These are phyloP conservation scores for Boletus sensibilis DNA, from an alignment of 768 basidiomycete genomes.

Conservation along the genomic window DNA sequence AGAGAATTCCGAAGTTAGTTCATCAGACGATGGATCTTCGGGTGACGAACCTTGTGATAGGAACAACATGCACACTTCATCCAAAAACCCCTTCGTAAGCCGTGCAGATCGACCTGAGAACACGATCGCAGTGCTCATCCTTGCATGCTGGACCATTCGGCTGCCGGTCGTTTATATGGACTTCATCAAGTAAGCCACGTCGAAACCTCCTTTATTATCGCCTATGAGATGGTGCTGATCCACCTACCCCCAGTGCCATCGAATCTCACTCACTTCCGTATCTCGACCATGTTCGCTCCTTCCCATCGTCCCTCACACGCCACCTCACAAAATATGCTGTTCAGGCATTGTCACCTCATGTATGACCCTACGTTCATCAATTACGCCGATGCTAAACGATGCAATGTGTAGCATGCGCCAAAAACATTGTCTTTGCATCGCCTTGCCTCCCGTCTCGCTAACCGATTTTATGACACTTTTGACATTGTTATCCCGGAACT, in stretches of 20 bases:
- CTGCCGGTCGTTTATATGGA: conserved; percentile 76
- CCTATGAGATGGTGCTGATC: conserved; percentile 5
- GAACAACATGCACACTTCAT: conserved; percentile 2
- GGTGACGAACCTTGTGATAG: conserved; percentile 13
- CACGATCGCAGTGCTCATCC: conserved; percentile 64
- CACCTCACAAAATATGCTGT: conserved; percentile 74
- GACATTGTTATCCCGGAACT: conserved; percentile 66
- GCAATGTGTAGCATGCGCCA: conserved; percentile 59
- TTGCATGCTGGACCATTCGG: conserved; percentile 79
- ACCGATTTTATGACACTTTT: conserved; percentile 50
- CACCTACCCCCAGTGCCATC: conserved; percentile 51
- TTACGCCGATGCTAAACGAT: conserved; percentile 14
- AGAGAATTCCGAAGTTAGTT: conserved; percentile 37
- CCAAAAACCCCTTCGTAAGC: conserved; percentile 21
- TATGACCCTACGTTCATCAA: conserved; percentile 30
- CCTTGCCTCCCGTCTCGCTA: conserved; percentile 62
- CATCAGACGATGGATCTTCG: conserved; percentile 28
- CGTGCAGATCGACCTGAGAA: conserved; percentile 42
- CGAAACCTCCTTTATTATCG: neutral
- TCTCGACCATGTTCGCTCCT: conserved; percentile 61
- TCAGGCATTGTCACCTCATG: conserved; percentile 68
- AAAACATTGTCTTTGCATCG: conserved; percentile 53
- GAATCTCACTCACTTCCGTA: conserved; percentile 79
- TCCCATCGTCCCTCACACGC: conserved; percentile 58
- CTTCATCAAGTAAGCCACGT: conserved; percentile 57